Conservation (phyloP, 164 flowering plant species). For the Taxillus chinensis region DNA sequence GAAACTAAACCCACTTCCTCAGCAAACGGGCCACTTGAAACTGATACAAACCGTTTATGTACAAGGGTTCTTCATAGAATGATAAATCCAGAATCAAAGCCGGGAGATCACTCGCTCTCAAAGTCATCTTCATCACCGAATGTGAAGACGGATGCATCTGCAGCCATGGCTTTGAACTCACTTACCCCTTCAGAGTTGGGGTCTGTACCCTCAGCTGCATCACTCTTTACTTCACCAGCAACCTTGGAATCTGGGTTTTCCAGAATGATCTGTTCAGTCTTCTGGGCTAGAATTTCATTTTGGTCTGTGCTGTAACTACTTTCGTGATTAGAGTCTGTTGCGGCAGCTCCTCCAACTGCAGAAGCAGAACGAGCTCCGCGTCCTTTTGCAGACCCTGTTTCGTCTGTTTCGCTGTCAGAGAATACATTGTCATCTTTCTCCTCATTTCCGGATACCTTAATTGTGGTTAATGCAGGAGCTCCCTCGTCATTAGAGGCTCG, state of each 20-base stretch:
- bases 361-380: slow-evolving; percentile 24
- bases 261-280: slow-evolving; percentile 42
- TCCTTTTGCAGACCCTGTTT: slow-evolving; percentile 33
- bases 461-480: slow-evolving; percentile 17
- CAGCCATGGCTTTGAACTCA: slow-evolving; percentile 90
- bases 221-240: slow-evolving; percentile 25
- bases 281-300: slow-evolving; percentile 27
- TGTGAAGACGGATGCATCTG: slow-evolving; percentile 92
- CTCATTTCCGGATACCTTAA: slow-evolving; percentile 26
- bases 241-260: slow-evolving; percentile 20
- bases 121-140: slow-evolving; percentile 92
- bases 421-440: slow-evolving; percentile 76
- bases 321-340: slow-evolving; percentile 16
- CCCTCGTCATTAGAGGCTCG: slow-evolving; percentile 21
- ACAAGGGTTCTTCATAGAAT: slow-evolving; percentile 6
- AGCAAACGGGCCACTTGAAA: too few species aligned
- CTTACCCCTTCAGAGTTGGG: slow-evolving; percentile 35
- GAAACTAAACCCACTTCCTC: too few species aligned
- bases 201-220: slow-evolving; percentile 13
- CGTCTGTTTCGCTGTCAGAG: slow-evolving; percentile 76
- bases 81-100: background rate
- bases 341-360: slow-evolving; percentile 15
- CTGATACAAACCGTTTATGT: slow-evolving; percentile 11
- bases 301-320: slow-evolving; percentile 21
- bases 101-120: slow-evolving; percentile 56